Conservation (phyloP, 352 stramenopile species). For the Albugo laibachii region DNA sequence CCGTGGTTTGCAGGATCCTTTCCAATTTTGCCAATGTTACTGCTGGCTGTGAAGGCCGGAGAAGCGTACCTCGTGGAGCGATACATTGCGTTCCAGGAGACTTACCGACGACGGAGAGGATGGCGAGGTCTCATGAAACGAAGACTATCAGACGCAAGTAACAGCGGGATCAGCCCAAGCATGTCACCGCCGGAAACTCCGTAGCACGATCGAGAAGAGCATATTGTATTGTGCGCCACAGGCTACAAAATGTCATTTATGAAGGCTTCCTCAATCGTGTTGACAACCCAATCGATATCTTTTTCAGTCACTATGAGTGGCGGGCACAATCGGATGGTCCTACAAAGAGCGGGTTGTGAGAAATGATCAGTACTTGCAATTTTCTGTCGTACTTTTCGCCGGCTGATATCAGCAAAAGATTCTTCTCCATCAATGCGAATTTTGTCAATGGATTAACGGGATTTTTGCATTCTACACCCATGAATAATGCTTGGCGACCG, state of each 20-base stretch:
- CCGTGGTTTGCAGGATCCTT: conserved; percentile 62
- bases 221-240: neutral
- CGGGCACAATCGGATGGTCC: conserved; percentile 60
- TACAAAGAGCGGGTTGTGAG: conserved; percentile 8
- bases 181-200: conserved; percentile 2
- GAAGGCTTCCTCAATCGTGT: conserved; percentile 32
- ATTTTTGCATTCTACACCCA: conserved; percentile 54
- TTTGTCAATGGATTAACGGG: conserved; percentile 37
- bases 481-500: conserved; percentile 52
- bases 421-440: conserved; percentile 41
- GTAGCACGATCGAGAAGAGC: conserved; percentile 2
- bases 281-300: conserved; percentile 51
- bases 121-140: conserved; percentile 74
- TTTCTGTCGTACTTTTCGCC: conserved; percentile 45
- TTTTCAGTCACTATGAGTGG: conserved; percentile 64
- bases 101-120: conserved; percentile 37
- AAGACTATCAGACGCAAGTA: conserved; percentile 49
- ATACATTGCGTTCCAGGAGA: conserved; percentile 67
- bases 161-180: too few relatives aligned
- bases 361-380: neutral
- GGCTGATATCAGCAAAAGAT: conserved; percentile 62
- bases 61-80: conserved; percentile 48
- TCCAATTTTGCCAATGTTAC: conserved; percentile 42
- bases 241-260: neutral
- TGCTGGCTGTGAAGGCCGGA: conserved; percentile 38